Base-by-base conservation (phyloP, 164 flowering plant genomes). In the Aristolochia contorta region DNA sequence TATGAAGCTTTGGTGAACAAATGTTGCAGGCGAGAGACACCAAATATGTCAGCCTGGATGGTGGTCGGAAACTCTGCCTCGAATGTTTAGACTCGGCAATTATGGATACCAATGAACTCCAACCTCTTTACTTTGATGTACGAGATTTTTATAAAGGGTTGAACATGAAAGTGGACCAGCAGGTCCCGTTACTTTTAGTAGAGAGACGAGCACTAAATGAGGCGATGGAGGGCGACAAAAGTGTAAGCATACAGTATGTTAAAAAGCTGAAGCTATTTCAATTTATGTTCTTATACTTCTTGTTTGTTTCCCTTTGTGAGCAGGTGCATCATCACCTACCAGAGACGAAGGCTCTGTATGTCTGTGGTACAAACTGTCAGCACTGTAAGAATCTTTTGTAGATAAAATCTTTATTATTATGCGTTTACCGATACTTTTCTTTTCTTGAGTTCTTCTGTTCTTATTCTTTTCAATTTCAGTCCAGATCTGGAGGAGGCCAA, bases 271-370 rank as follows among this genome's bases (percentile, higher is more conserved):
- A 15, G 0, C 37, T 49, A 47, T 32, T 21, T 14, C 33, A 25
- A 45, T 53, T 19, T 12, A 19, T 53, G 15, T 56, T 18, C 60
- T 50, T n/a, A 7, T 21, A 8, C 4, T 37, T 53, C 54, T n/a
- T n/a, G n/a, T n/a, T n/a, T n/a, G n/a, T 25, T 27, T 56, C 14
- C 49, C 51, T 6, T 60, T 37, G 27, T 74, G 45, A 57, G 47
- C 79, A 90, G 97, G 95, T 92, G 33, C 82, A 84, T 75, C 83
- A 87, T 77, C 92, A 87, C 72, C 77, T 88, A 84, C 93, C 97
- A 37, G 97, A 90, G 77, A 87, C 97, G 95, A 70, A 95, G 97
- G 19, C 87, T 87, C 46, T 90, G 95, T 68, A 78, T 90, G 19
- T 82, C 97, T 14, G 92, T 87, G 75, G 97, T 87, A 67, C 95